phyloP scores from a whole-genome alignment of 116 monocot species.

The Iris pallida region DNA sequence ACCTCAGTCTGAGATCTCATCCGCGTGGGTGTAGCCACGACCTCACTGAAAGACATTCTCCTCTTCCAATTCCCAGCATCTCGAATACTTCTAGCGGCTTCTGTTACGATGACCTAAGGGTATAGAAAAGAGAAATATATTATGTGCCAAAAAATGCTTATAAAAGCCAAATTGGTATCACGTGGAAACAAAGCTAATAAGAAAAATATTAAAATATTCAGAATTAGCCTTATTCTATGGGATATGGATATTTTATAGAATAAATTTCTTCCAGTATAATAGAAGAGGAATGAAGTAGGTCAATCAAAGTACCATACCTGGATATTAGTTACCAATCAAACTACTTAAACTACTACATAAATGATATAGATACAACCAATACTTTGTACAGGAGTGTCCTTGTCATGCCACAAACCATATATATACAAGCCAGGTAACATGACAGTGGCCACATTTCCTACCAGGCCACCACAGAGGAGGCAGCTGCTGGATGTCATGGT shows the following conservation, averaged over 20 bases:
- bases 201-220: neutral
- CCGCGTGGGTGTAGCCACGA: constrained; percentile 11
- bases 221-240: neutral
- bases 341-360: too few relatives aligned
- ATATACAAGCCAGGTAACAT: too few relatives aligned
- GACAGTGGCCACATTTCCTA: too few relatives aligned
- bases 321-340: too few relatives aligned
- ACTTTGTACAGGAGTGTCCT: too few relatives aligned
- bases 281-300: neutral
- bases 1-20: constrained; percentile 23
- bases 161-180: neutral
- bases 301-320: neutral
- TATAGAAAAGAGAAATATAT: neutral
- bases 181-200: neutral
- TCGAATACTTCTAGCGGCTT: constrained; percentile 47
- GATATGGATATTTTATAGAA: neutral
- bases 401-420: too few relatives aligned
- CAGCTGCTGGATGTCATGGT: too few relatives aligned
- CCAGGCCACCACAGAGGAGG: too few relatives aligned
- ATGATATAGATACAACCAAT: too few relatives aligned
- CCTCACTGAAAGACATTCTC: constrained; percentile 9
- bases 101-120: constrained; percentile 45
- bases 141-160: neutral
- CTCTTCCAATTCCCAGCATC: constrained; percentile 25
- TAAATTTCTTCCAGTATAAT: neutral